phyloP scores from a whole-genome alignment of 257 asterid species.

The Penstemon davidsonii region DNA sequence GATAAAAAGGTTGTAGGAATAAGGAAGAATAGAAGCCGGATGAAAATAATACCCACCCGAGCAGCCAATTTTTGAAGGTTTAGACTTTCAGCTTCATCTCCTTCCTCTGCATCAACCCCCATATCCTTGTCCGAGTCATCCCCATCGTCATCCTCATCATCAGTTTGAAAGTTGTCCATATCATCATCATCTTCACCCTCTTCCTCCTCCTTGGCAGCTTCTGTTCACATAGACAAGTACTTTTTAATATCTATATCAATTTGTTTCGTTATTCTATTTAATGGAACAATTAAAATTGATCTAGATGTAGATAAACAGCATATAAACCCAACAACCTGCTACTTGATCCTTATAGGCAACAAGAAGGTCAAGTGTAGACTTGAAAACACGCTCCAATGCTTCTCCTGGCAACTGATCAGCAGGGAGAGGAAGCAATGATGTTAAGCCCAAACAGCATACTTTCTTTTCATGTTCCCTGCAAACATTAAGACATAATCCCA shows the following conservation, averaged over 20 bases:
- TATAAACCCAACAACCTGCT: conserved; percentile 57
- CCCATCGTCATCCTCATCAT: conserved; percentile 55
- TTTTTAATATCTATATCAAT: not conserved
- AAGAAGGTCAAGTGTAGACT: conserved; percentile 85
- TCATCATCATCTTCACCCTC: conserved; percentile 67
- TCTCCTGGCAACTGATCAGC: conserved; percentile 82
- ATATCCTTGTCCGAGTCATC: conserved; percentile 77
- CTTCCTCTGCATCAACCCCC: conserved; percentile 91
- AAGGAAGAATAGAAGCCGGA: not conserved
- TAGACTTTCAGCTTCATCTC: conserved; percentile 70
- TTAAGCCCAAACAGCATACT: conserved; percentile 94
- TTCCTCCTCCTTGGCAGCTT: conserved; percentile 70
- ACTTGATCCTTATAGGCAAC: conserved; percentile 94
- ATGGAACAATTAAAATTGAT: no score
- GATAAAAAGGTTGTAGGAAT: not conserved
- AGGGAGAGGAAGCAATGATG: conserved; percentile 90
- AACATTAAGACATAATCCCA: conserved; percentile 24
- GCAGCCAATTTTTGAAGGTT: conserved; percentile 82
- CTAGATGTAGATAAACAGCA: conserved; percentile 15
- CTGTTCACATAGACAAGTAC: conserved; percentile 38
- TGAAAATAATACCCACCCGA: conserved; percentile 49
- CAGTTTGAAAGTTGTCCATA: conserved; percentile 72
- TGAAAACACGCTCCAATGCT: conserved; percentile 89
- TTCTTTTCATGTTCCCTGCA: conserved; percentile 95
- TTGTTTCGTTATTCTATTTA: no score